Conservation (phyloP, 495 filamentous ascomycete genomes). For the Podospora pseudoanserina region DNA sequence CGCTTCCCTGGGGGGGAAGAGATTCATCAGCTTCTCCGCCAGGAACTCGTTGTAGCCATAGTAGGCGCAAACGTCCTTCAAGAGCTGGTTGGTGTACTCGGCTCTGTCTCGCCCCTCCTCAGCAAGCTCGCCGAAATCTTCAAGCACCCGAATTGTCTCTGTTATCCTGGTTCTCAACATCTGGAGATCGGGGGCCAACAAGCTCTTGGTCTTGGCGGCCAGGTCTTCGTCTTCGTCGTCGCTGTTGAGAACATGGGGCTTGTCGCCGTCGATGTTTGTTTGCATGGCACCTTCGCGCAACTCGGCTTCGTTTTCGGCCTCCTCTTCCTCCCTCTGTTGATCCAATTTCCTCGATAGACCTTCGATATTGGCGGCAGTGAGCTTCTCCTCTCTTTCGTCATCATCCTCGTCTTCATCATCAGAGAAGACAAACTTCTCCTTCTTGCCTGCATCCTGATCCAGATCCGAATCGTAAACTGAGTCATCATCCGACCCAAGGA, state of each 20-base stretch:
- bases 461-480: conserved; percentile 76
- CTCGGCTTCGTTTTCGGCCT: conserved; percentile 72
- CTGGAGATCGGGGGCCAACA: conserved; percentile 82
- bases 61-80: conserved; percentile 91
- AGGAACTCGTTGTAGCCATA: conserved; percentile 72
- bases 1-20: conserved; percentile 90
- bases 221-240: conserved; percentile 47
- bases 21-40: conserved; percentile 50
- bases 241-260: conserved; percentile 66
- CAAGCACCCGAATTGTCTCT: conserved; percentile 86
- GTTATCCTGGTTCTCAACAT: conserved; percentile 86
- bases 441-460: conserved; percentile 62
- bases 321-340: conserved; percentile 61
- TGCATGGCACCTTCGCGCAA: conserved; percentile 85
- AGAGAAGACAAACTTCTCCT: conserved; percentile 71
- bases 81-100: conserved; percentile 79
- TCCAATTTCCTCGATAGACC: conserved; percentile 83
- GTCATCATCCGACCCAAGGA: conserved; percentile 54
- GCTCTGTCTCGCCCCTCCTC: conserved; percentile 75
- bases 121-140: conserved; percentile 74
- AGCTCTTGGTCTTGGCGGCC: conserved; percentile 43
- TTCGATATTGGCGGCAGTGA: conserved; percentile 95
- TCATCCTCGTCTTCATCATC: conserved; percentile 92
- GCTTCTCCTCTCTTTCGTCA: conserved; percentile 80
- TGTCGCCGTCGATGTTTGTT: conserved; percentile 88